Percentiles rank a stretch among this genome's conserved stretches.
Conservation (phyloP, 192 early-diverging fungal genomes). For the Podila verticillata region DNA sequence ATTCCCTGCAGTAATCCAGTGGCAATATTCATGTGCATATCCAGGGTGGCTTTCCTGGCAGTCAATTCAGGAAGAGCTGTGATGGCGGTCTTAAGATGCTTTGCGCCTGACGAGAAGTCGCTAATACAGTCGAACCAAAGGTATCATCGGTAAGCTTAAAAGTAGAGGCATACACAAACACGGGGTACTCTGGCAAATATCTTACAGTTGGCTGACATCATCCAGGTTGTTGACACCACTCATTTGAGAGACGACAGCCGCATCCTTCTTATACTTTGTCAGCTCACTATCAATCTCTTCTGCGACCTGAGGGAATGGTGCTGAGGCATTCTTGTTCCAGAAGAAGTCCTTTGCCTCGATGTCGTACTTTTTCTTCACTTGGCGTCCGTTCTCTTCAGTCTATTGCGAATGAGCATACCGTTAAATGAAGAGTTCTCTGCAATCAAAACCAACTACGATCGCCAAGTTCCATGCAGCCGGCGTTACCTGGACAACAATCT, state of each 20-base stretch:
- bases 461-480: no score
- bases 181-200: not conserved
- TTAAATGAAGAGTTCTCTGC: not conserved
- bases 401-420: slow-evolving; percentile 7
- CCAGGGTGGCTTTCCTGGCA: slow-evolving; percentile 89
- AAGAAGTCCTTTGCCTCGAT: slow-evolving; percentile 92
- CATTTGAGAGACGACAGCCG: slow-evolving; percentile 88
- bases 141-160: not conserved
- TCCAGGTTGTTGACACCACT: slow-evolving; percentile 86
- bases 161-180: not conserved
- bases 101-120: slow-evolving; percentile 85
- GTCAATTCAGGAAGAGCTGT: slow-evolving; percentile 95
- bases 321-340: slow-evolving; percentile 91
- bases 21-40: slow-evolving; percentile 99
- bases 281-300: slow-evolving; percentile 94
- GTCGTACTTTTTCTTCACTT: slow-evolving; percentile 82
- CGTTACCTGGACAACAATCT: slow-evolving; percentile 72
- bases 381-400: slow-evolving; percentile 71
- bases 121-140: slow-evolving; percentile 23
- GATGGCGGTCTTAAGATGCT: slow-evolving; percentile 90
- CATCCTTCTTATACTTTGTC: slow-evolving; percentile 94
- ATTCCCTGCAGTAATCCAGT: slow-evolving; percentile 88
- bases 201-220: slow-evolving; percentile 77
- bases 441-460: not conserved
- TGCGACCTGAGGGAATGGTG: slow-evolving; percentile 97